Base-by-base conservation (phyloP, 2,329 filamentous ascomycete species). In the Penicillium paneum region DNA sequence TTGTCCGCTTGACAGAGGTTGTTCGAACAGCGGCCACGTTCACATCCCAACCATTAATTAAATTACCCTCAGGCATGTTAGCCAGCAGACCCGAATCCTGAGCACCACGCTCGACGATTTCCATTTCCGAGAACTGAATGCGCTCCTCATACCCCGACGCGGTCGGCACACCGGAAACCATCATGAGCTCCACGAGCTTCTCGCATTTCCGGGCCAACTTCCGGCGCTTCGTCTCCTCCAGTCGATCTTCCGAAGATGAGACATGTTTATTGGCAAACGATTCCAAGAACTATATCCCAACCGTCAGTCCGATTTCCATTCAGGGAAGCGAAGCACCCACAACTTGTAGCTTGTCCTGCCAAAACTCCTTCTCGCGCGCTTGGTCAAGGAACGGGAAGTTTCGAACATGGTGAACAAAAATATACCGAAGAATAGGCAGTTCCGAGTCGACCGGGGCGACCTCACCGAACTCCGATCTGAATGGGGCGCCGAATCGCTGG, bases 321-420 rank as follows among this genome's bases (percentile, higher is more conserved):
- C 8, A n/a, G n/a, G 31, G 35, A 36, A 17, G 58, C 19, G 39
- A 42, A 15, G 35, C 10, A 86, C 89, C 64, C 76, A 96, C 90
- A 70, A 92, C 84, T 79, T 99, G 94, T 57, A 99, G 79, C 74
- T 96, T 97, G 71, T 97, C 91, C 77, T 99, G 94, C 94, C 94
- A 99, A 69, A 99, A 99, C 76, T 99, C 94, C 82, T 97, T 96
- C 81, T 99, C 94, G 68, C 85, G 88, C 21, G 94, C 94, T 79
- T 96, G 91, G 75, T 99, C 91, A 60, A 99, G 83, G 70, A 99
- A 99, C 1, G 94, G 94, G 67, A 99, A 99, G 67, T 97, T 95
- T 68, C 94, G 91, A 56, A 99, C 86, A 85, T 97, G 92, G 71
- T 97, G 89, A 51, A 97, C 94, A 71, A 99, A 99, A 68, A 99